A percentile compares a stretch with the other conserved stretches of the same genome.
These are phyloP conservation scores for Fusarium lyarnte DNA, from an alignment of 2,329 filamentous ascomycete species.

Conservation along the genomic window DNA sequence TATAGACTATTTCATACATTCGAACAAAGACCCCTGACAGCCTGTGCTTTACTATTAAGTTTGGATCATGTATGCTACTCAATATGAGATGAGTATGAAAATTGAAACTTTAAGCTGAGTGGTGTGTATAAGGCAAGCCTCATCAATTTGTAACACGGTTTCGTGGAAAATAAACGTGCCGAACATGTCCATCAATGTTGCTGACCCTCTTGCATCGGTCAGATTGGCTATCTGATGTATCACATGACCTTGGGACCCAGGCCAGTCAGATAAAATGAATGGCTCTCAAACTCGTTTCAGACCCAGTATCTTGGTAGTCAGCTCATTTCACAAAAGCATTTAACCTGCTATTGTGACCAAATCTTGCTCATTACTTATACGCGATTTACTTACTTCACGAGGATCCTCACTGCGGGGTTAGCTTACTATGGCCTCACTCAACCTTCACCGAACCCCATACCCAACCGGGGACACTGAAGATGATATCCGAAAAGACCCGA, in stretches of 20 bases:
- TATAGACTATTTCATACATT: neutral
- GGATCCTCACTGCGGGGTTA: conserved; percentile 17
- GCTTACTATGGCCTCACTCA: conserved; percentile 21
- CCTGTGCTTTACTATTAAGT: neutral
- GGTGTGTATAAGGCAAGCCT: accelerated
- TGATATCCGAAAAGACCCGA: conserved; percentile 22
- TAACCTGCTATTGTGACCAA: accelerated
- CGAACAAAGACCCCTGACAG: neutral
- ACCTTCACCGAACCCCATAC: conserved; percentile 10
- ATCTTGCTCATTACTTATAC: neutral
- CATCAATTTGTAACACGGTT: accelerated
- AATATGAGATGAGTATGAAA: accelerated
- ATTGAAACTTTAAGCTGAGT: accelerated
- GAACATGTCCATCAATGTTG: no score
- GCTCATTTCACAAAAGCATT: neutral
- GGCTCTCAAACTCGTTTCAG: neutral
- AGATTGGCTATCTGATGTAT: neutral
- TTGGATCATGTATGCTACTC: neutral
- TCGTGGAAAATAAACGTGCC: neutral
- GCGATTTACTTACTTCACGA: neutral
- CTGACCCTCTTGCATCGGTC: neutral
- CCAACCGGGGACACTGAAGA: conserved; percentile 19
- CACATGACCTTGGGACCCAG: conserved; percentile 5
- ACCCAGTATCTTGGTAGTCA: neutral
- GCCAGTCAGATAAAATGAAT: neutral